Base-by-base conservation (phyloP, 129 eudicot genomes). In the Flaveria brownii region DNA sequence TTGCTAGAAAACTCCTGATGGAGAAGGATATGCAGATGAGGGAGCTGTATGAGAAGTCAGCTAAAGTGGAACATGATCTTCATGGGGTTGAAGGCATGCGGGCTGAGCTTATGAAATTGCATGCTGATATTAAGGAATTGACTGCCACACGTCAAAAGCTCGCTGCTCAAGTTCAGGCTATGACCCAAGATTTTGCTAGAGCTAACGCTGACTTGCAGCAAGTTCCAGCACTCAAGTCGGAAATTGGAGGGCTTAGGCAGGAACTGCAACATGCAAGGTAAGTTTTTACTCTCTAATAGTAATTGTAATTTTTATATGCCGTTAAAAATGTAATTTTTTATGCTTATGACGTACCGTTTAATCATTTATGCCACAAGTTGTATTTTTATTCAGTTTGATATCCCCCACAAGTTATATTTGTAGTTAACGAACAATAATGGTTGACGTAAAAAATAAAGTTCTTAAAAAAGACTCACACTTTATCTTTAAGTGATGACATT, bases 21-120 rank as follows among this genome's bases (percentile, higher is more conserved):
- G 97, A 90, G 75, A 90, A 90, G 82, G 98, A 93, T 73, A 81
- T 85, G 82, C 85, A 93, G 82, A 90, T 90, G 98, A 87, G 89
- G 82, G 97, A 93, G 70, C 77, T 93, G 76, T 77, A 73, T 74
- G 98, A 93, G 52, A 93, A 90, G 76, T 82, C 97, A 13, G 78
- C 85, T n/a, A 93, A 90, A 86, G 57, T 93, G 97, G 97, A 93
- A 78, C 86, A 78, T 68, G 98, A 93, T 73, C 87, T 93, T 72
- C 90, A 72, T 68, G 96, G 74, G 41, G 89, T 81, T 62, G 91
- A 93, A 80, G 96, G 89, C 33, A 88, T 88, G 97, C 81, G 88
- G 75, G 82, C 86, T 26, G 98, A 93, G 81, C 92, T 93, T 77
- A 80, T 84, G 91, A 86, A 88, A 67, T 81, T 90, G 45, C 85